phyloP scores from a whole-genome alignment of 495 filamentous ascomycete species.

The Penicillium silybi region DNA sequence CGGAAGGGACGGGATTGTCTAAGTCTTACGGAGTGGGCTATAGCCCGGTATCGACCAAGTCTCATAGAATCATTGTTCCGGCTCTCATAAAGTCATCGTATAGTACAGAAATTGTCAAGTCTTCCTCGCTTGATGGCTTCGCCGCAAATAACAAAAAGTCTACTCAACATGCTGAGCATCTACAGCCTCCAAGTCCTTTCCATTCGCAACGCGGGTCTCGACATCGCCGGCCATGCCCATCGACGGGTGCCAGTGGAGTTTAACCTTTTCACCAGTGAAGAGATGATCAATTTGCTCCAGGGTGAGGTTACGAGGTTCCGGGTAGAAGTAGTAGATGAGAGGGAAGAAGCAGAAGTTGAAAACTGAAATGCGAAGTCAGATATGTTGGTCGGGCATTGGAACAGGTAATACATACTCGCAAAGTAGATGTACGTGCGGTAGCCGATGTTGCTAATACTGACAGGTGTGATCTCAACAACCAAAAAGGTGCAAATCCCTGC shows the following conservation, averaged over 20 bases:
- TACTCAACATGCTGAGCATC: constrained; percentile 29
- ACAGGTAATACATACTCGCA: constrained; percentile 21
- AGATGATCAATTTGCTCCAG: constrained; percentile 71
- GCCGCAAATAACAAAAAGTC: too few species aligned
- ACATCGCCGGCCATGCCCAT: constrained; percentile 29
- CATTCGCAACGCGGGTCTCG: constrained; percentile 17
- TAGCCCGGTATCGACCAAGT: too few species aligned
- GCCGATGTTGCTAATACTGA: constrained; percentile 34
- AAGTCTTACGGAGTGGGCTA: too few species aligned
- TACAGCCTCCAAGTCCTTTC: constrained; percentile 17
- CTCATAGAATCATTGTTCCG: too few species aligned
- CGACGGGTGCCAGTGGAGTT: constrained; percentile 37
- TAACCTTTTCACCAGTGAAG: constrained; percentile 40
- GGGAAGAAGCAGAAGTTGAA: constrained; percentile 69
- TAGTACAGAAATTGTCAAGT: too few species aligned
- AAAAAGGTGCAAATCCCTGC: constrained; percentile 37
- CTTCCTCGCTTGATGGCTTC: not conserved
- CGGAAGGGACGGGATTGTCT: too few species aligned
- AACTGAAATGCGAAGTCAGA: constrained; percentile 39
- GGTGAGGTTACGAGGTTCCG: constrained; percentile 60
- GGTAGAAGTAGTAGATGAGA: constrained; percentile 70
- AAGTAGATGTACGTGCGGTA: constrained; percentile 48
- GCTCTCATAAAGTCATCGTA: not conserved
- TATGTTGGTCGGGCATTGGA: not conserved
- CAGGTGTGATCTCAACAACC: constrained; percentile 40